Conservation (phyloP, 495 filamentous ascomycete species). For the Lepraria neglecta region DNA sequence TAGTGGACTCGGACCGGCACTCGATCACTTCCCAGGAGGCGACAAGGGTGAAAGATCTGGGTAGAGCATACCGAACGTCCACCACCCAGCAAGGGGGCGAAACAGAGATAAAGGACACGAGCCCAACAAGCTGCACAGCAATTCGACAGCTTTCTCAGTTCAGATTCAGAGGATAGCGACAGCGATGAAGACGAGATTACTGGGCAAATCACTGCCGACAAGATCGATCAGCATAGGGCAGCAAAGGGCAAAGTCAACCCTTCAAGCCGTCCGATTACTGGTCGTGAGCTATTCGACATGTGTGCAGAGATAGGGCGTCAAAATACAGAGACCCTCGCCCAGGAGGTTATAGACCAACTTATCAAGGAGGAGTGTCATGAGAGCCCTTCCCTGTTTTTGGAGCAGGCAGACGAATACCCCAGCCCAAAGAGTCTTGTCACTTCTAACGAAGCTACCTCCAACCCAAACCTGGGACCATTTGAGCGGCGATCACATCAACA, state of each 20-base stretch:
- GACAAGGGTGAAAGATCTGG: neutral
- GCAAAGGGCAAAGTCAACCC: neutral
- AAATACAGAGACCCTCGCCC: neutral
- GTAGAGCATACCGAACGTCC: neutral
- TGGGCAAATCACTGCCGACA: neutral
- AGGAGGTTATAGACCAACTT: neutral
- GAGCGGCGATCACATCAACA: no score
- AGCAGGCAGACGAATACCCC: neutral
- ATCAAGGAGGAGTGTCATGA: neutral
- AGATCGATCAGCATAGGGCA: neutral
- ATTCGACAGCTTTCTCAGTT: neutral
- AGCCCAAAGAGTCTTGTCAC: neutral
- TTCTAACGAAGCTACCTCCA: neutral
- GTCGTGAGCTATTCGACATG: neutral
- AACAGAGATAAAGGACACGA: neutral
- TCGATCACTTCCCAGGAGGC: no score
- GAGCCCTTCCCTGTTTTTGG: neutral
- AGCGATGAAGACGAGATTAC: neutral
- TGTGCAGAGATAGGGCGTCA: neutral
- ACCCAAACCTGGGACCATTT: neutral
- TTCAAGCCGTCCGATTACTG: neutral
- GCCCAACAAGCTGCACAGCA: neutral
- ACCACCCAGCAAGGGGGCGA: neutral
- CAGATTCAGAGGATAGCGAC: slow-evolving; percentile 2
- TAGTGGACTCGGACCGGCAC: no score